Percentiles rank a stretch among this genome's conserved stretches.
Conservation (phyloP, 306 rosid species). For the Macrotyloma uniflorum region DNA sequence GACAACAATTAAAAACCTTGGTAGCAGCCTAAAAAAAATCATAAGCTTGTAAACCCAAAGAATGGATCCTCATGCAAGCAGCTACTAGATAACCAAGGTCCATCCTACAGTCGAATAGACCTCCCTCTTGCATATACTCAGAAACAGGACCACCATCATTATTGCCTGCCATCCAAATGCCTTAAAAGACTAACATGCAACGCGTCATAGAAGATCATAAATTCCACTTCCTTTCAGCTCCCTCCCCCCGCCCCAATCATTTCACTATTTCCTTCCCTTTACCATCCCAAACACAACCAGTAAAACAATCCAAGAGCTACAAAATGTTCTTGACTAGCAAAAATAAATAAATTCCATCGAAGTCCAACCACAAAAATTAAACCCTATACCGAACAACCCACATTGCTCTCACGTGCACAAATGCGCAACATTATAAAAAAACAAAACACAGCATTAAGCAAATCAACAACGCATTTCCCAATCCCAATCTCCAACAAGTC, state of each 20-base stretch:
- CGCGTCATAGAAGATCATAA: neutral
- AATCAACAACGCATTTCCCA: slow-evolving; percentile 25
- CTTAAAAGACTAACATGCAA: neutral
- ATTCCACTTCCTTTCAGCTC: slow-evolving; percentile 8
- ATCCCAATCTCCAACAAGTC: neutral
- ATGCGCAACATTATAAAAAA: slow-evolving; percentile 12
- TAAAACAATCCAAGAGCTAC: neutral
- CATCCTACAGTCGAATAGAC: no score
- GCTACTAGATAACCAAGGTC: neutral
- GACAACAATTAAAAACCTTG: no score
- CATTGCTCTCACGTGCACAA: slow-evolving; percentile 20
- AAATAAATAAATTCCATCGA: neutral
- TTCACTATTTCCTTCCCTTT: slow-evolving; percentile 5
- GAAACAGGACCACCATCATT: neutral
- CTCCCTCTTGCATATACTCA: neutral
- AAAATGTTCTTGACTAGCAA: neutral
- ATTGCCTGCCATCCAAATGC: neutral
- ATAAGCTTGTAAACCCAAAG: neutral
- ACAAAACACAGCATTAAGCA: neutral
- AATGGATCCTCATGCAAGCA: neutral
- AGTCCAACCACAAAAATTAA: neutral
- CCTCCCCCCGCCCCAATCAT: neutral
- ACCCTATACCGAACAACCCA: neutral
- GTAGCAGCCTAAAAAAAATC: neutral
- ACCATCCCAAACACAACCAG: slow-evolving; percentile 13